Conservation (phyloP, 495 filamentous ascomycete genomes). For the Ramalina intermedia region DNA sequence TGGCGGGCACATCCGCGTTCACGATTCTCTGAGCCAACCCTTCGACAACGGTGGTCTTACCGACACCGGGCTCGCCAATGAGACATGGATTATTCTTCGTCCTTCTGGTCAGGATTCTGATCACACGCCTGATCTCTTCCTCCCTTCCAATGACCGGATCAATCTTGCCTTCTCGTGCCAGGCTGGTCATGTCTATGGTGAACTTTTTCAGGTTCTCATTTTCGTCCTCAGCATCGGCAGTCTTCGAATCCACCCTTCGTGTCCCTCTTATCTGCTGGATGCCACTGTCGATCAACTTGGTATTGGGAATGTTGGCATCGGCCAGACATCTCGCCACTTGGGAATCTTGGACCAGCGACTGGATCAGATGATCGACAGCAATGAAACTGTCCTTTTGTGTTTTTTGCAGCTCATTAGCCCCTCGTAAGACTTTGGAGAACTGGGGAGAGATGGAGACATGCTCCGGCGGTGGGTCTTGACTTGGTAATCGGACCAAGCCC, state of each 20-base stretch:
- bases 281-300: conserved; percentile 76
- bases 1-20: conserved; percentile 88
- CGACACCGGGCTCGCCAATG: conserved; percentile 92
- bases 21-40: conserved; percentile 91
- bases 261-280: conserved; percentile 83
- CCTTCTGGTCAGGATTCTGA: conserved; percentile 80
- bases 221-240: conserved; percentile 77
- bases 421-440: conserved; percentile 66
- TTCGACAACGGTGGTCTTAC: conserved; percentile 96
- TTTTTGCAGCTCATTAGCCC: conserved; percentile 81
- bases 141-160: conserved; percentile 96
- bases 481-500: conserved; percentile 73
- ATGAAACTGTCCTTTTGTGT: conserved; percentile 92
- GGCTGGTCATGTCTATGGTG: conserved; percentile 90
- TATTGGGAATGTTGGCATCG: conserved; percentile 82
- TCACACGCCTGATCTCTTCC: conserved; percentile 88
- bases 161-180: conserved; percentile 92
- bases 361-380: conserved; percentile 86
- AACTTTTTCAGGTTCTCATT: conserved; percentile 93
- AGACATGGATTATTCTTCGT: conserved; percentile 99
- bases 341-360: conserved; percentile 62
- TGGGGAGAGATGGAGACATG: conserved; percentile 62
- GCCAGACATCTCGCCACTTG: conserved; percentile 57
- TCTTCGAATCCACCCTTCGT: conserved; percentile 83
- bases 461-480: conserved; percentile 89